Percentiles rank a stretch among this genome's conserved stretches.
Conservation (phyloP, 495 filamentous ascomycete genomes). For the Chaetomium tenue region DNA sequence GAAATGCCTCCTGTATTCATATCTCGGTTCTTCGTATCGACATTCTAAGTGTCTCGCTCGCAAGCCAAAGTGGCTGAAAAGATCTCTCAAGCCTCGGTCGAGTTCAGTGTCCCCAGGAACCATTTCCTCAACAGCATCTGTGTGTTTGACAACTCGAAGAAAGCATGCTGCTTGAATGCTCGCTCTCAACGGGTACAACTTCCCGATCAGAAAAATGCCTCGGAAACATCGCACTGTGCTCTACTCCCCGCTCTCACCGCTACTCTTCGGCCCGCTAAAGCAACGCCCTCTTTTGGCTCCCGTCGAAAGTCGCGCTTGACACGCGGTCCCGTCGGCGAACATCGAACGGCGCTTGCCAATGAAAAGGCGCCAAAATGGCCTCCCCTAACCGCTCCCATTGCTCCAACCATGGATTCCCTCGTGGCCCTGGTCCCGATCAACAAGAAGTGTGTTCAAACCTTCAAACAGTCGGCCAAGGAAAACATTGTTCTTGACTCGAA, state of each 20-base stretch:
- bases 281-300: slow-evolving; percentile 27
- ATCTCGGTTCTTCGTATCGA: background rate
- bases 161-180: background rate
- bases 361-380: slow-evolving; percentile 16
- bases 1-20: background rate
- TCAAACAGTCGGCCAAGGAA: background rate
- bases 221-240: slow-evolving; percentile 29
- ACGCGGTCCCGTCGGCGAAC: slow-evolving; percentile 20
- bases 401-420: slow-evolving; percentile 14
- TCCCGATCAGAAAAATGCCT: slow-evolving; percentile 14
- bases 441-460: background rate
- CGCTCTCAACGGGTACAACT: slow-evolving; percentile 30
- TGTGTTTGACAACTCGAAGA: background rate
- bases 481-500: slow-evolving; percentile 1
- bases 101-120: background rate
- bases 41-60: too few species aligned
- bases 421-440: background rate
- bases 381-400: slow-evolving; percentile 23
- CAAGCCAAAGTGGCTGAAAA: too few species aligned
- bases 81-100: too few species aligned
- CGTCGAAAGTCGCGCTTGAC: slow-evolving; percentile 22
- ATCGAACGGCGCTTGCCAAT: slow-evolving; percentile 21
- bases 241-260: slow-evolving; percentile 35
- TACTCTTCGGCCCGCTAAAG: slow-evolving; percentile 33
- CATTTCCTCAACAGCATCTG: background rate